These are phyloP conservation scores for Phyllosticta ampelicida DNA, from an alignment of 2,329 filamentous ascomycete genomes.

Conservation along the genomic window DNA sequence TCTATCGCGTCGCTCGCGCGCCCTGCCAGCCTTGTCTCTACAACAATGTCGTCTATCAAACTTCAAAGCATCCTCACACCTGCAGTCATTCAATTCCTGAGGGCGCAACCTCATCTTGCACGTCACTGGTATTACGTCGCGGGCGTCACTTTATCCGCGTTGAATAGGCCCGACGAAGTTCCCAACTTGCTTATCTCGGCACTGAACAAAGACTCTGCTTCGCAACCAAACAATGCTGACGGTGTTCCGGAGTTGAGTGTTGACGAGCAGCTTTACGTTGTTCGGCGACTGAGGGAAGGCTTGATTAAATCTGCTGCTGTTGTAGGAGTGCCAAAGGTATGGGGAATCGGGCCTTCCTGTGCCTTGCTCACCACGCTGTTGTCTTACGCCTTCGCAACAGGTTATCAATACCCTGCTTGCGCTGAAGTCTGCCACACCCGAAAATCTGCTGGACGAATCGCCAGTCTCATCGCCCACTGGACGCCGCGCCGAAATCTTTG, in stretches of 20 bases:
- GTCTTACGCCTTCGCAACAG: slow-evolving; percentile 8
- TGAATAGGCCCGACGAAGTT: slow-evolving; percentile 43
- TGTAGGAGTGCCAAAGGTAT: slow-evolving; percentile 42
- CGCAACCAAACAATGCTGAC: neutral
- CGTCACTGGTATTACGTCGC: slow-evolving; percentile 41
- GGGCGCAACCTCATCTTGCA: slow-evolving; percentile 33
- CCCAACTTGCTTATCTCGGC: slow-evolving; percentile 35
- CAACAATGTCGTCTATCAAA: slow-evolving; percentile 8
- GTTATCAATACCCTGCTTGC: slow-evolving; percentile 30
- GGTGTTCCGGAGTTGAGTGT: slow-evolving; percentile 19
- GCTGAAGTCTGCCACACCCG: slow-evolving; percentile 35
- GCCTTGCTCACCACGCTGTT: neutral
- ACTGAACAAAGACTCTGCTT: slow-evolving; percentile 21
- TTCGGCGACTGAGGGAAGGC: slow-evolving; percentile 39
- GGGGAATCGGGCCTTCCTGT: neutral
- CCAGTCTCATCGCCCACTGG: slow-evolving; percentile 28
- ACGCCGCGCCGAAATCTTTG: slow-evolving; percentile 31
- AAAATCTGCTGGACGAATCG: slow-evolving; percentile 32
- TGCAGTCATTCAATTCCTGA: slow-evolving; percentile 32
- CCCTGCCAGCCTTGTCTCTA: neutral
- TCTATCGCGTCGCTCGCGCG: neutral
- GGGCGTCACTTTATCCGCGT: slow-evolving; percentile 35
- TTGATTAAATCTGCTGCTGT: slow-evolving; percentile 40
- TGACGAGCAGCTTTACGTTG: slow-evolving; percentile 34
- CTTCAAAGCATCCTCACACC: slow-evolving; percentile 30